Conservation (phyloP, 1,284 basidiomycete genomes). For the Ceratobasidium sp. region DNA sequence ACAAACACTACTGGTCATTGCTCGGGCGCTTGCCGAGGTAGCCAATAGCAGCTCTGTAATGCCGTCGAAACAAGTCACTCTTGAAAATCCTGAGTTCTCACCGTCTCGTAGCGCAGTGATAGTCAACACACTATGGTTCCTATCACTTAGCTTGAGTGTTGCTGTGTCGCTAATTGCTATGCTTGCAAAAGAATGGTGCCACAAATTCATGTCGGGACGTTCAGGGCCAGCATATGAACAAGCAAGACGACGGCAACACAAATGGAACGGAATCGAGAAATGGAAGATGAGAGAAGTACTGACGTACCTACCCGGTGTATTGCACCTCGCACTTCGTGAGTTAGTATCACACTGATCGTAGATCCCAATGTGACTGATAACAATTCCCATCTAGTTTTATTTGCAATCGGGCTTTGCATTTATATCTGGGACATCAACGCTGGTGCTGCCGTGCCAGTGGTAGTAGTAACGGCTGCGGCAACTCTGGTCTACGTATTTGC, state of each 20-base stretch:
- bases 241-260: constrained; percentile 6
- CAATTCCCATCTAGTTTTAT: no score
- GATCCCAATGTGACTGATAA: no score
- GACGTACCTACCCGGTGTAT: constrained; percentile 2
- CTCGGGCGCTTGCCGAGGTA: neutral
- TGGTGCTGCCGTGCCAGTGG: neutral
- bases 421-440: constrained; percentile 10
- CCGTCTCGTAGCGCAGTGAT: neutral
- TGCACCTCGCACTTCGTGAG: no score
- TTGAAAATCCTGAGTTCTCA: neutral
- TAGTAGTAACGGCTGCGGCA: no score
- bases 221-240: neutral
- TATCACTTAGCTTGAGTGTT: neutral
- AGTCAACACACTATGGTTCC: constrained; percentile 9
- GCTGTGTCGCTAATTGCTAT: neutral
- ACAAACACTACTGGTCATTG: neutral
- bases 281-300: constrained; percentile 25
- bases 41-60: neutral
- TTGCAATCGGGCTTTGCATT: constrained; percentile 9
- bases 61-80: neutral
- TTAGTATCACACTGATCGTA: neutral
- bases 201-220: constrained; percentile 5
- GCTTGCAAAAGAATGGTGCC: neutral
- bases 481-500: no score
- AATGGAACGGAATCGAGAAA: constrained; percentile 3